A percentile compares a stretch with the other conserved stretches of the same genome.
Evolutionary conservation across 768 basidiomycete genomes (phyloP).

Genomic region (Mycena albidolilacea): DNA sequence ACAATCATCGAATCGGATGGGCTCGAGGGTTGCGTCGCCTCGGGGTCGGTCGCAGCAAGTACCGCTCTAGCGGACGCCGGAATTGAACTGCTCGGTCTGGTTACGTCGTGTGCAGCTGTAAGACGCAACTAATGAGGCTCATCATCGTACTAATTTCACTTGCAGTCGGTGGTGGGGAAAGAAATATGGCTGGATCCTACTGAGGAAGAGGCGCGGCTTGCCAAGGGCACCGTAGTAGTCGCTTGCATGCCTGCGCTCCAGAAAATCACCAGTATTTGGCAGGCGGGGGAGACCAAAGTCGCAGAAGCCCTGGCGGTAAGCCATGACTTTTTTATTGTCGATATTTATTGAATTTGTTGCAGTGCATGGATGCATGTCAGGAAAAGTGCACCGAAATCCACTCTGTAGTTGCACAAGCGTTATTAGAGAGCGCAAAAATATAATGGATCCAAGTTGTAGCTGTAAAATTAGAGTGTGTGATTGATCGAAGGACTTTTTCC

Average conservation of each 20-base stretch:
- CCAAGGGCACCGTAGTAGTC: constrained; percentile 80
- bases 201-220: constrained; percentile 70
- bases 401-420: constrained; percentile 78
- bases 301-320: constrained; percentile 72
- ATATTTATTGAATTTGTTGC: constrained; percentile 14
- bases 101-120: constrained; percentile 87
- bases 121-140: constrained; percentile 42
- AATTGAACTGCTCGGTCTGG: constrained; percentile 91
- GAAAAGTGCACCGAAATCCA: constrained; percentile 83
- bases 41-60: constrained; percentile 89
- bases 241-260: constrained; percentile 92
- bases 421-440: constrained; percentile 59
- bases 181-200: constrained; percentile 88
- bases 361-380: constrained; percentile 83
- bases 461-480: not conserved
- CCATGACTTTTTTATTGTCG: constrained; percentile 25
- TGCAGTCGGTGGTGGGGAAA: constrained; percentile 68
- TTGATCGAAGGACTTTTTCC: not conserved
- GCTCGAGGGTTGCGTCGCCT: constrained; percentile 88
- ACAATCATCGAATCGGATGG: constrained; percentile 94
- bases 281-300: constrained; percentile 77
- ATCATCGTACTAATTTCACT: constrained; percentile 15
- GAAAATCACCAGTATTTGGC: constrained; percentile 89
- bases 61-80: constrained; percentile 95
- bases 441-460: not conserved